Evolutionary conservation across 192 early-diverging fungal species (phyloP), one percentile per base, ranked within the genome.

Genomic region (Linnemannia zychae): DNA sequence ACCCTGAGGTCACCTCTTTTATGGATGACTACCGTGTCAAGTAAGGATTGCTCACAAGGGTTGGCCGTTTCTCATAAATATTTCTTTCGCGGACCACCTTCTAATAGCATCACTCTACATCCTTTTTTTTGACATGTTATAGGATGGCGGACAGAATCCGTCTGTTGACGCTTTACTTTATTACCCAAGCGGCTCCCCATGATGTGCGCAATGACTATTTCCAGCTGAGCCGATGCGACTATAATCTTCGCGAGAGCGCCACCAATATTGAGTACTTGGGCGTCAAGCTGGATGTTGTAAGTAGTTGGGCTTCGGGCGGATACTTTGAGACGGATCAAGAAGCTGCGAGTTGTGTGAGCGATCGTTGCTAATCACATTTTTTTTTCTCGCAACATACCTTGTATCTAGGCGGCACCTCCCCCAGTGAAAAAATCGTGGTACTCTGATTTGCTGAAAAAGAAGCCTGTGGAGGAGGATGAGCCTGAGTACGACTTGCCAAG

Each of bases 401-500:
- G n/a, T 40, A 24, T 63, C 24, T 40, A 81, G 79, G 81, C 83
- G 5, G 83, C 83, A 17, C 83, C 83, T 20, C 83, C 83, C 7
- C 83, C 83, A 33, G 50, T 74, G 0, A 85, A 85, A 50, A 85
- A 85, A 47, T 85, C 73, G 74, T 85, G 72, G 57, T 71, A 76
- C 28, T 37, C 83, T 20, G 83, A 85, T 0, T 49, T 79, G 31
- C 46, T 85, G 68, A 85, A 85, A 52, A 85, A 85, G 28, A 85
- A 85, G 63, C 76, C 83, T 18, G 70, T 85, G 7, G 57, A 90
- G 36, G 89, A 88, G 34, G 90, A 94, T 11, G 91, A 93, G 24
- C 78, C 90, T 13, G 90, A 92, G 44, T 97, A 94, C 72, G 96
- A 96, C 60, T 82, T 97, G 67, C 93, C 91, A 46, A 91, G 97